phyloP scores from a whole-genome alignment of 2,329 filamentous ascomycete species.

The Xylariaceae sp. region DNA sequence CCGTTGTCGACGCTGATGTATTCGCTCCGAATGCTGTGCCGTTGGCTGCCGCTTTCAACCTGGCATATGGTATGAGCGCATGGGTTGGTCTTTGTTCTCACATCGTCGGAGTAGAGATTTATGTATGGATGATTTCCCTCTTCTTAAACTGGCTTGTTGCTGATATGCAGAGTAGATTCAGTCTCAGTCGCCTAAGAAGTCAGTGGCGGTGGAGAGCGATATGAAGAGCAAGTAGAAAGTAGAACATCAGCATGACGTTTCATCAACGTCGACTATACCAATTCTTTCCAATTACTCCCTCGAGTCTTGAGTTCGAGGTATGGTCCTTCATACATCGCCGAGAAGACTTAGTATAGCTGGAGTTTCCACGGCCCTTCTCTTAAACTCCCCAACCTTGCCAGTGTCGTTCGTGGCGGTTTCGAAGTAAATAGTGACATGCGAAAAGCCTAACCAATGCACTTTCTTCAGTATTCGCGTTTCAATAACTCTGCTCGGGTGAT shows the following conservation, averaged over 20 bases:
- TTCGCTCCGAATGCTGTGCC: neutral
- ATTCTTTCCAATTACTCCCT: neutral
- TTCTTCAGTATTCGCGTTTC: too few relatives aligned
- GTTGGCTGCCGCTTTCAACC: neutral
- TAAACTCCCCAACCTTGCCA: too few relatives aligned
- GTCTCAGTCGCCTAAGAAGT: neutral
- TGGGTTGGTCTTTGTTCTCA: constrained; percentile 1
- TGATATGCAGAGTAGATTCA: neutral
- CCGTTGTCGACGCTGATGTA: neutral
- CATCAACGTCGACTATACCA: too few relatives aligned
- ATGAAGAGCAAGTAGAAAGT: neutral
- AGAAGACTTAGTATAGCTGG: constrained; percentile 4
- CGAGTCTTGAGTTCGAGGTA: neutral
- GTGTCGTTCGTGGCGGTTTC: too few relatives aligned
- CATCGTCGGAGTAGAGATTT: neutral
- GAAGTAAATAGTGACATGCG: too few relatives aligned
- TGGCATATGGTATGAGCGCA: constrained; percentile 1
- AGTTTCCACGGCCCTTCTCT: neutral
- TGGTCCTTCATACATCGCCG: constrained; percentile 3
- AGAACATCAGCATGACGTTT: neutral
- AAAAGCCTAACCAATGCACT: too few relatives aligned
- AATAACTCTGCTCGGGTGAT: too few relatives aligned
- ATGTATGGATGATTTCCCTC: neutral
- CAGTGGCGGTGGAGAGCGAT: neutral
- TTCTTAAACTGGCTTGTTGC: neutral